A percentile compares a stretch with the other conserved stretches of the same genome.
Evolutionary conservation across 2,329 filamentous ascomycete genomes (phyloP).

Genomic region (Leptographium radiaticola): DNA sequence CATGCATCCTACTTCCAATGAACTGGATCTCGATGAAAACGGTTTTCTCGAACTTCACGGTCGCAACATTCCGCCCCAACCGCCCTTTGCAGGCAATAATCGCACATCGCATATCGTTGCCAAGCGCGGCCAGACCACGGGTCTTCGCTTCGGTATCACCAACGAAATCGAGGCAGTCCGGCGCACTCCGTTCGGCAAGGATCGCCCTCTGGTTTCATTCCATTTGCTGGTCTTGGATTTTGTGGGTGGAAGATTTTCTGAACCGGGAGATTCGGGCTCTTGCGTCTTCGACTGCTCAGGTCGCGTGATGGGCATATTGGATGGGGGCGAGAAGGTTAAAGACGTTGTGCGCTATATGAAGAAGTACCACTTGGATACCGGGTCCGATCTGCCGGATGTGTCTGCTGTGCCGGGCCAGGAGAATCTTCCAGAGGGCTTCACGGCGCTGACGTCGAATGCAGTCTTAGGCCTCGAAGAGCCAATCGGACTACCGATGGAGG

Average conservation of each 20-base stretch:
- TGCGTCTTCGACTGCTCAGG: background rate
- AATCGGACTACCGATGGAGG: too few relatives aligned
- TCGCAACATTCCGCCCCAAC: background rate
- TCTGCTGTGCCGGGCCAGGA: too few relatives aligned
- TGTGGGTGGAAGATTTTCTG: background rate
- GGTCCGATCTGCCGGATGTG: too few relatives aligned
- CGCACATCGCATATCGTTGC: background rate
- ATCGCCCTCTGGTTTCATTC: background rate
- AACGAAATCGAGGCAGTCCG: constrained; percentile 2
- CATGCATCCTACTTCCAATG: background rate
- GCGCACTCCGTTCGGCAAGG: background rate
- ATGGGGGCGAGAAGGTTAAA: background rate
- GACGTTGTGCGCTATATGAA: background rate
- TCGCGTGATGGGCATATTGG: background rate
- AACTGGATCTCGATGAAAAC: background rate
- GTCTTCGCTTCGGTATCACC: background rate
- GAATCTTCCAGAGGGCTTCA: too few relatives aligned
- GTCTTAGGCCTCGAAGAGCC: too few relatives aligned
- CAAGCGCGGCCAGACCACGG: constrained; percentile 1
- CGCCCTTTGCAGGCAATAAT: background rate
- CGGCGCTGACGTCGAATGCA: too few relatives aligned
- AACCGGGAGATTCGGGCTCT: background rate
- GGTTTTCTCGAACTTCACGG: background rate
- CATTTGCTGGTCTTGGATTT: background rate
- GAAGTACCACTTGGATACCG: background rate